Conservation (phyloP, 1,284 basidiomycete species). For the Phlebopus sp. region DNA sequence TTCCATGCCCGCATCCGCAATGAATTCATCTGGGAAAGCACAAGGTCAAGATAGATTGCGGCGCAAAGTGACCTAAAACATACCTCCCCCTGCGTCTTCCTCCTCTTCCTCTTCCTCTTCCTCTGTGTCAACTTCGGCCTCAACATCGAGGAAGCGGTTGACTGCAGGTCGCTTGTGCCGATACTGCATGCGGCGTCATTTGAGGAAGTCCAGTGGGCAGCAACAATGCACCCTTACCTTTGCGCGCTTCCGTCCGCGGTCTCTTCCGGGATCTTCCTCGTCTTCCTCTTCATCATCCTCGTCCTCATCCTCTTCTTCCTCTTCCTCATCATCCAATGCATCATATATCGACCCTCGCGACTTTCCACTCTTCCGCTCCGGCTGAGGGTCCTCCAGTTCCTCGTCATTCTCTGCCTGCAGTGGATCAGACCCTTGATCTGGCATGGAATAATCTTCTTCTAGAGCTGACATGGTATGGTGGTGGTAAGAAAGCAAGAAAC, state of each 20-base stretch:
- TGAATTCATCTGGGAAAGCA: constrained; percentile 67
- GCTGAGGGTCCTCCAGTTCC: constrained; percentile 29
- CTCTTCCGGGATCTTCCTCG: constrained; percentile 38
- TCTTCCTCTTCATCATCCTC: constrained; percentile 43
- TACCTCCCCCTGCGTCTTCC: constrained; percentile 75
- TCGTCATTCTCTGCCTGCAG: constrained; percentile 39
- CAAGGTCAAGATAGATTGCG: constrained; percentile 11
- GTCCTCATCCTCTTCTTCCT: constrained; percentile 45
- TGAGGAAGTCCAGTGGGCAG: constrained; percentile 4
- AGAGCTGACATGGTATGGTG: constrained; percentile 49
- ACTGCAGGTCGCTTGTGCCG: constrained; percentile 62
- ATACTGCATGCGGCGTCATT: constrained; percentile 38
- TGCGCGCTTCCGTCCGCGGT: constrained; percentile 49
- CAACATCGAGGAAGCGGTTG: constrained; percentile 91
- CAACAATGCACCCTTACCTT: constrained; percentile 43
- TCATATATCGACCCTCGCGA: constrained; percentile 43
- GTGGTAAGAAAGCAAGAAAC: constrained; percentile 10
- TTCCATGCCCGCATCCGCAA: constrained; percentile 68
- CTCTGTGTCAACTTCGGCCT: constrained; percentile 92
- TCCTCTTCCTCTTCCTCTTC: constrained; percentile 96
- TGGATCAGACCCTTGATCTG: constrained; percentile 36
- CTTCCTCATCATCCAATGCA: constrained; percentile 52
- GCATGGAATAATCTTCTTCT: constrained; percentile 45
- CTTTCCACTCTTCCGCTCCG: constrained; percentile 30
- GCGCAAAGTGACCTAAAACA: constrained; percentile 19